Evolutionary conservation across 2,329 filamentous ascomycete genomes (phyloP).

Genomic region (Fusarium sp.): DNA sequence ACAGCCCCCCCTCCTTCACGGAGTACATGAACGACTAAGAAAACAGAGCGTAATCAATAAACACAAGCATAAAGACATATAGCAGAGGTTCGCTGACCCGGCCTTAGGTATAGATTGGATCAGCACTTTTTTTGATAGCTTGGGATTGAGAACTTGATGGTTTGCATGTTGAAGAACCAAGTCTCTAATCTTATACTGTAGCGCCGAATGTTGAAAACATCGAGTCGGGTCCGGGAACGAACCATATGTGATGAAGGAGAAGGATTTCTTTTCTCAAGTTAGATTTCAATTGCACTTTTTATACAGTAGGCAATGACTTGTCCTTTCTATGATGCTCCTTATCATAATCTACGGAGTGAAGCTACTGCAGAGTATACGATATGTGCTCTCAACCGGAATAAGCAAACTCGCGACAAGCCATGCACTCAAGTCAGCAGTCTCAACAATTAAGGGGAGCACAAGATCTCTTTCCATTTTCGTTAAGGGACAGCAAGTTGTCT

Average conservation of each 20-base stretch:
- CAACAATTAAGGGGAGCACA: background rate
- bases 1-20: background rate
- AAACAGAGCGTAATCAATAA: background rate
- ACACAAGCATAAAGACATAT: no score
- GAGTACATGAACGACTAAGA: background rate
- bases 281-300: background rate
- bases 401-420: background rate
- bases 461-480: background rate
- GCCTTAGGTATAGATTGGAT: background rate
- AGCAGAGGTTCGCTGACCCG: fast-evolving
- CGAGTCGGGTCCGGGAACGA: background rate
- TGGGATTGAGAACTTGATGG: background rate
- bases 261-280: background rate
- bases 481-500: background rate
- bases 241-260: background rate
- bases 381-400: background rate
- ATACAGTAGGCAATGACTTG: background rate
- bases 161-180: background rate
- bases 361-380: background rate
- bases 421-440: background rate
- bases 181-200: background rate
- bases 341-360: background rate
- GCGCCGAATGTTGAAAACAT: background rate
- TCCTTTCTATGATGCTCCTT: background rate
- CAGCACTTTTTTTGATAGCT: background rate